These are phyloP conservation scores for Tylopilus rubrobrunneus DNA, from an alignment of 768 basidiomycete species.

Conservation along the genomic window DNA sequence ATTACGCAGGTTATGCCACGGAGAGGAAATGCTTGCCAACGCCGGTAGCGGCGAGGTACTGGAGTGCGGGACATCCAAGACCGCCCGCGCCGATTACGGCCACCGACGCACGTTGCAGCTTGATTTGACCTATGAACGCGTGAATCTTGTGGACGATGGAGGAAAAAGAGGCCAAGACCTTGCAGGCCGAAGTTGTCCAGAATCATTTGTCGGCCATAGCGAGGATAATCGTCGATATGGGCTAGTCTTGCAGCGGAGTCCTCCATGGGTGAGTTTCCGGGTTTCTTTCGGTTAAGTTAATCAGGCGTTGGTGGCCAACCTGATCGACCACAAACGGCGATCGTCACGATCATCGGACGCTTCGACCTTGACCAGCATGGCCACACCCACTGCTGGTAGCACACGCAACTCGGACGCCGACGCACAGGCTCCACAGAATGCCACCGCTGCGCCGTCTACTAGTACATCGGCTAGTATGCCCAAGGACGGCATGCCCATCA, in stretches of 20 bases:
- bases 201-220: slow-evolving; percentile 98
- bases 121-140: slow-evolving; percentile 66
- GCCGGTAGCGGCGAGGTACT: slow-evolving; percentile 91
- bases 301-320: not conserved
- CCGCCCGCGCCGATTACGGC: slow-evolving; percentile 94
- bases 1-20: not conserved
- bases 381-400: slow-evolving; percentile 3
- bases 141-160: slow-evolving; percentile 1
- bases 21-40: slow-evolving; percentile 56
- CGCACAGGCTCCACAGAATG: slow-evolving; percentile 1
- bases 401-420: slow-evolving; percentile 9
- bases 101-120: slow-evolving; percentile 69
- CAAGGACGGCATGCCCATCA: slow-evolving; percentile 36
- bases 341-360: not conserved
- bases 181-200: slow-evolving; percentile 81
- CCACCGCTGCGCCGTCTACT: slow-evolving; percentile 10
- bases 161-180: slow-evolving; percentile 42
- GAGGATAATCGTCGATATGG: slow-evolving; percentile 66
- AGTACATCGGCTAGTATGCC: slow-evolving; percentile 16
- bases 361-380: slow-evolving; percentile 7
- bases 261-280: slow-evolving; percentile 3
- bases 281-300: no score
- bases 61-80: slow-evolving; percentile 91
- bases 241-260: slow-evolving; percentile 26
- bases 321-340: not conserved